A percentile compares a stretch with the other conserved stretches of the same genome.
Evolutionary conservation across 1,284 basidiomycete genomes (phyloP).

Genomic region (Rhodotorula sp.): DNA sequence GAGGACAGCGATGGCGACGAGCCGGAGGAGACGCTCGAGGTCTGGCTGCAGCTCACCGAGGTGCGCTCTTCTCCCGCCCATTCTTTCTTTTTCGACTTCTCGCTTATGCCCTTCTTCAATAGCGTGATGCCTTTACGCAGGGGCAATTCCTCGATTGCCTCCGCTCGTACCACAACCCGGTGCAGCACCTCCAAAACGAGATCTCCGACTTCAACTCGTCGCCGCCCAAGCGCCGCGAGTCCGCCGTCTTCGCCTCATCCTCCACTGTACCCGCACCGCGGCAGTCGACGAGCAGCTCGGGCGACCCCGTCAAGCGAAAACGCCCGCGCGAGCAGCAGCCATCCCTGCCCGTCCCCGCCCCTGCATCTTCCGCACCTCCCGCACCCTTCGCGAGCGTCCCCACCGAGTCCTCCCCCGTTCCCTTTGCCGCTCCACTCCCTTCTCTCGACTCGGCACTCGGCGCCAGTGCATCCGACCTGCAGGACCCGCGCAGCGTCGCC

Average conservation of each 20-base stretch:
- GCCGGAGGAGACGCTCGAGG: slow-evolving; percentile 40
- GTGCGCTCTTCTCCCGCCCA: background rate
- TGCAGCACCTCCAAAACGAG: slow-evolving; percentile 27
- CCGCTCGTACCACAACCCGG: slow-evolving; percentile 40
- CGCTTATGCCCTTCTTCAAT: background rate
- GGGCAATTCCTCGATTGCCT: slow-evolving; percentile 40
- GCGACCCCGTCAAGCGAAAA: slow-evolving; percentile 41
- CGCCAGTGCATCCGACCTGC: background rate
- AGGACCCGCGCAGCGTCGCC: slow-evolving; percentile 32
- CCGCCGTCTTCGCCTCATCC: background rate
- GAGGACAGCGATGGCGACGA: slow-evolving; percentile 31
- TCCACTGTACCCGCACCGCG: background rate
- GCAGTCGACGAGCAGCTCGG: background rate
- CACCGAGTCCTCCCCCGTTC: background rate
- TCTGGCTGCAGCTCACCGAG: slow-evolving; percentile 42
- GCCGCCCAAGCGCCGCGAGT: slow-evolving; percentile 20
- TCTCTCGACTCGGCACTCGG: background rate
- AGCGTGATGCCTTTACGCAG: slow-evolving; percentile 42
- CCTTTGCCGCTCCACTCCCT: background rate
- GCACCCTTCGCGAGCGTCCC: slow-evolving; percentile 5
- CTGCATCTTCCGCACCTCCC: background rate
- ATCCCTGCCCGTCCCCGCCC: slow-evolving; percentile 3
- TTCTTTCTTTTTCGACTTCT: background rate
- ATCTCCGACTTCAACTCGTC: slow-evolving; percentile 28
- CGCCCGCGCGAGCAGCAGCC: slow-evolving; percentile 23